These are phyloP conservation scores for Aureobasidium leucospermi DNA, from an alignment of 2,329 filamentous ascomycete genomes.

Conservation along the genomic window DNA sequence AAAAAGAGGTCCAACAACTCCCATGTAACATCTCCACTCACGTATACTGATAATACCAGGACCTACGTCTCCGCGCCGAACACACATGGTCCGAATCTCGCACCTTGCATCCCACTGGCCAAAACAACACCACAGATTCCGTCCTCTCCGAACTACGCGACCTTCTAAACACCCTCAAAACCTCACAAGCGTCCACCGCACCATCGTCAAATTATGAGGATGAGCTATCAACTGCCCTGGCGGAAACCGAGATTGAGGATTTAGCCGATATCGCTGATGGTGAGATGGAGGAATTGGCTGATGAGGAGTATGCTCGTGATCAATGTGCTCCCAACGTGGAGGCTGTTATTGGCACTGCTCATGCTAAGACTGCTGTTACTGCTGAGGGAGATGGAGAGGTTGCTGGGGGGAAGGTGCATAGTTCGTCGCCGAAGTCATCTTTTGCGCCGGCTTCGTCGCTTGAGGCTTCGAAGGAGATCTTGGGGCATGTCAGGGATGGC, in stretches of 20 bases:
- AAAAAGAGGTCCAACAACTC: not conserved
- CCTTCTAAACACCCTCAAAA: not conserved
- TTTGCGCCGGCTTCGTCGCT: not conserved
- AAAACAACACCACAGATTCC: not conserved
- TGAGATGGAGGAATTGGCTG: not conserved
- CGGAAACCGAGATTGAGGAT: constrained; percentile 4
- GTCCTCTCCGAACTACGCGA: not conserved
- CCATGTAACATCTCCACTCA: not conserved
- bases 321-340: not conserved
- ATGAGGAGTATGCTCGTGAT: not conserved
- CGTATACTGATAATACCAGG: not conserved
- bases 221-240: not conserved
- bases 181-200: not conserved
- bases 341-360: not conserved
- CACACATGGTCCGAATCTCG: constrained; percentile 1
- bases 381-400: not conserved
- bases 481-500: not conserved
- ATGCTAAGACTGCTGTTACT: not conserved
- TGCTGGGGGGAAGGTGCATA: not conserved
- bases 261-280: constrained; percentile 4
- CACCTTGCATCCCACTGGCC: not conserved
- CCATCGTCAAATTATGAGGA: not conserved
- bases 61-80: not conserved
- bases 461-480: not conserved
- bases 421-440: not conserved